Base-by-base conservation (phyloP, 2,329 filamentous ascomycete genomes). In the Fusarium sp. region DNA sequence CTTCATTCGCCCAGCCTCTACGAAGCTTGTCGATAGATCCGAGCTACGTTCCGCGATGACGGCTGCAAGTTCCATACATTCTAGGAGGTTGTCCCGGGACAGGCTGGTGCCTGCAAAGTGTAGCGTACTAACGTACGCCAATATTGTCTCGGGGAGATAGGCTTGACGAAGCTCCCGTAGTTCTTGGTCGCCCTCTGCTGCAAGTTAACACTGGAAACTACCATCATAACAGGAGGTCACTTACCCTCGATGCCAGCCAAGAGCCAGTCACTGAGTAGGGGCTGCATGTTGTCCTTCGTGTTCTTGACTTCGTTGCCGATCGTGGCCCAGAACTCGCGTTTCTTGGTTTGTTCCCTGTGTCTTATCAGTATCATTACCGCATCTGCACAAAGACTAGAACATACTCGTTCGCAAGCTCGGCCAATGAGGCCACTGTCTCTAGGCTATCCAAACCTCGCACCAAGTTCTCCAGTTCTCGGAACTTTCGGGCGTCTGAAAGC, bases 31-130 rank as follows among this genome's bases (percentile, higher is more conserved):
- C 2, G 91, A 88, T 40, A 95, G 80, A 70, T 91, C 90, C 24
- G 90, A 90, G 63, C 86, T 87, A 68, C 90, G 88, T 58, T 91
- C 89, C 3, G 95, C 93, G 51, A 97, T 87, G 3, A 90, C 78
- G 2, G 90, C 89, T 2, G 94, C 91, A 17, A 99, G 84, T 62
- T 97, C 93, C 92, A 99, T 95, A 74, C 91, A 92, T 76, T 95
- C 90, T 26, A 96, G 86, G 18, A 97, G 85, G 69, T 91, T 88
- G 61, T 95, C 92, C 43, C 94, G 90, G 45, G 90, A 91, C 43
- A 97, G 83, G 49, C 88, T 86, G 46, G 89, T 90, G 5, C 93
- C 94, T 0, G 92, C 91, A 75, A 92, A 92, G 77, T 97, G 92
- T 50, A 98, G 83, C 2, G 92, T 90, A 73, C 88, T 91, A 76